Conservation (phyloP, 1,139 yeast species). For the Magnusiomyces sp. region DNA sequence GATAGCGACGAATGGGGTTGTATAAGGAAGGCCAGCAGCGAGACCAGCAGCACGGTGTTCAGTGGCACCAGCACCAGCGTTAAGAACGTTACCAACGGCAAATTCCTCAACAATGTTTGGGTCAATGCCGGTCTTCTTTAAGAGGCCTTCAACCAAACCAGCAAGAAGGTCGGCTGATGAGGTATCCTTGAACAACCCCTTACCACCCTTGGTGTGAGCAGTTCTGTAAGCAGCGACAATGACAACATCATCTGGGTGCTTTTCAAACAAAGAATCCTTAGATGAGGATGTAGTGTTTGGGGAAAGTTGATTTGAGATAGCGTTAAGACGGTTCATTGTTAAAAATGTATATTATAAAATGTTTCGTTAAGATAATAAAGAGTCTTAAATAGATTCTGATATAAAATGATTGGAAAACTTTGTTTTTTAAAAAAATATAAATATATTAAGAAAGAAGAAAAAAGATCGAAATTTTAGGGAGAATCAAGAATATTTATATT, state of each 20-base stretch:
- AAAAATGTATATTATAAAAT: no score
- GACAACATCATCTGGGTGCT: conserved; percentile 79
- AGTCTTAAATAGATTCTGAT: no score
- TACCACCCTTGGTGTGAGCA: conserved; percentile 79
- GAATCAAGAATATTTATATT: no score
- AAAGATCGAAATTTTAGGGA: no score
- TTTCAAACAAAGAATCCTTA: conserved; percentile 38
- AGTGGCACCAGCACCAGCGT: conserved; percentile 85
- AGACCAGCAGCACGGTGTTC: conserved; percentile 79
- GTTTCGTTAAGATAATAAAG: no score
- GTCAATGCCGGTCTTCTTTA: conserved; percentile 53
- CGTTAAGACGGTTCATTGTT: conserved; percentile 30
- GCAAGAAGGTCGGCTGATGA: conserved; percentile 65
- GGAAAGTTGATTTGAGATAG: conserved; percentile 27
- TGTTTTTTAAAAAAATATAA: no score
- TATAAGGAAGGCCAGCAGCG: conserved; percentile 63
- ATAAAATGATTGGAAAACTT: no score
- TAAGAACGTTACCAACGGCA: conserved; percentile 80
- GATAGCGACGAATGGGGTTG: conserved; percentile 69
- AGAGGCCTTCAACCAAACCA: conserved; percentile 53
- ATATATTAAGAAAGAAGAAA: no score
- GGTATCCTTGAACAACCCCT: conserved; percentile 71
- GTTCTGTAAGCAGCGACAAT: conserved; percentile 85
- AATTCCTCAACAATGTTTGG: conserved; percentile 67
- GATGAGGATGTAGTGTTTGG: conserved; percentile 28